phyloP scores from a whole-genome alignment of 1,284 basidiomycete genomes.

The Tylopilus sp. region DNA sequence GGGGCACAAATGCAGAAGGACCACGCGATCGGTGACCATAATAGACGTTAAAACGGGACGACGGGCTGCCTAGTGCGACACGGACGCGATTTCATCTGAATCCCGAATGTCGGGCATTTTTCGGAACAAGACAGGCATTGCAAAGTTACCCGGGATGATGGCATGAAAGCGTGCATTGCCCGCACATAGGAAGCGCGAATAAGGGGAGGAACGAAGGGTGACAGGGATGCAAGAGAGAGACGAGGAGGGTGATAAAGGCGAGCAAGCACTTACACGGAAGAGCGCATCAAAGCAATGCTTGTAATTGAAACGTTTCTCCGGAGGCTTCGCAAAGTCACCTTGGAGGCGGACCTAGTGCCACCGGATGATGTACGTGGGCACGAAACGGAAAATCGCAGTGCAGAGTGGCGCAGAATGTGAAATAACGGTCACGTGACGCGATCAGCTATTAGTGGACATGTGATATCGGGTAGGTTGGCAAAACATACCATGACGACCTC shows the following conservation, averaged over 20 bases:
- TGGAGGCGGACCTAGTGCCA: constrained; percentile 58
- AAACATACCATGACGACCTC: constrained; percentile 75
- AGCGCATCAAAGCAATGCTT: constrained; percentile 84
- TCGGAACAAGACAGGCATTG: constrained; percentile 10
- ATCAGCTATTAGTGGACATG: no score
- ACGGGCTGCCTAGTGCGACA: neutral
- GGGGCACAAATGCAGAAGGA: neutral
- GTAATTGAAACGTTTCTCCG: constrained; percentile 82
- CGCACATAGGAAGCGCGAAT: neutral
- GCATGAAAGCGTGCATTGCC: neutral
- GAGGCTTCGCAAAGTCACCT: constrained; percentile 83
- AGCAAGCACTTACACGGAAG: constrained; percentile 53
- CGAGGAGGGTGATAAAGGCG: neutral
- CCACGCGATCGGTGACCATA: neutral
- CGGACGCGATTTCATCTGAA: neutral
- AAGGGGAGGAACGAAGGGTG: neutral
- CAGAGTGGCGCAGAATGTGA: no score
- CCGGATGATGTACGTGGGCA: neutral
- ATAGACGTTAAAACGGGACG: neutral
- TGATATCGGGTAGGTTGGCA: constrained; percentile 9
- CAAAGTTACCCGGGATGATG: neutral
- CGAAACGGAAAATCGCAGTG: neutral
- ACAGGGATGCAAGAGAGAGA: constrained; percentile 4
- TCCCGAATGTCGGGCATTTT: neutral
- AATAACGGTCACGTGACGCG: constrained; percentile 21